Base-by-base conservation (phyloP, 2,329 filamentous ascomycete genomes). In the Phyllosticta ampelicida region DNA sequence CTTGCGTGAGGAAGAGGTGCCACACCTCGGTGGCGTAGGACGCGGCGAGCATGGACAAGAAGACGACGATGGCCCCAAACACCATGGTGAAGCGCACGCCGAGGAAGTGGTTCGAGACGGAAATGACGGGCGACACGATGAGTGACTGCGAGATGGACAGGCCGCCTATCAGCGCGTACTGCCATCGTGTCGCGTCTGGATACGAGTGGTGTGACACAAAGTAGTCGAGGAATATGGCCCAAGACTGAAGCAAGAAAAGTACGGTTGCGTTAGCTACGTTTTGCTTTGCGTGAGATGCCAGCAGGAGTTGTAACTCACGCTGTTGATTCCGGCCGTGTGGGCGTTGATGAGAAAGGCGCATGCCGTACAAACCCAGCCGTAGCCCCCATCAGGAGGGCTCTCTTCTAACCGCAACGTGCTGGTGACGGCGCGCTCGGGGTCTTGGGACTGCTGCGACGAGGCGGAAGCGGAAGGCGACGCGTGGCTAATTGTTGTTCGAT, bases 101-200 rank as follows among this genome's bases (percentile, higher is more conserved):
- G 23, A 67, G 52, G 30, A 30, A 29, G 18, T 58, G 30, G 23
- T 51, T 50, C 36, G 50, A 49, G 9, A 48, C 36, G 53, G 63
- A 56, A 1, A 66, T 70, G 51, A 65, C 61, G 5, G 66, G 57
- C 0, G 69, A 66, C 1, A 67, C 64, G 11, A 69, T 61, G 0
- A 71, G 56, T 44, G 71, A 58, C 3, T 64, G 60, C 5, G 61
- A 56, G 11, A 64, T 63, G 58, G 71, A 68, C 2, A 73, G 61
- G 3, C 69, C 67, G 10, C 71, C 70, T 23, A 72, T 65, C 16
- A 72, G 63, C n/a, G 68, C 70, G 57, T 68, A 72, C 54, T 71
- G 66, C 8, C 72, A 60, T 1, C 62, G 57, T 1, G 60, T 63
- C 2, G 71, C 66, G 9, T 48, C 26, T 2, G 56, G 44, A 26